Conservation (phyloP, 108 stramenopile genomes). For the Bacterosira constricta region DNA sequence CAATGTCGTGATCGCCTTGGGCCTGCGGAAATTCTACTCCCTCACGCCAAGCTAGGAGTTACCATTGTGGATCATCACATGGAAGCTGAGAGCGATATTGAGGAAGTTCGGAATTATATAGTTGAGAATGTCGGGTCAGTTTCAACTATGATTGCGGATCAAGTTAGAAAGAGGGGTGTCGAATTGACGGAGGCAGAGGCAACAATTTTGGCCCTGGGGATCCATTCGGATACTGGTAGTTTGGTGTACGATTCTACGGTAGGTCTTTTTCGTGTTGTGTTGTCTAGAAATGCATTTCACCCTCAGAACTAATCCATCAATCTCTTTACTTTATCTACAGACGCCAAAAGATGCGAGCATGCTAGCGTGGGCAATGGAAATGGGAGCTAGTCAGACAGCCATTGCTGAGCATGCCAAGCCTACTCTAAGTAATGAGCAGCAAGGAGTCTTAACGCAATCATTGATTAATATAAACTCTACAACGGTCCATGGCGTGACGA, state of each 20-base stretch:
- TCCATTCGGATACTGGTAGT: conserved; percentile 94
- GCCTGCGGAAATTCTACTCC: conserved; percentile 78
- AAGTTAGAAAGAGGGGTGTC: conserved; percentile 61
- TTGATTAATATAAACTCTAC: conserved; percentile 81
- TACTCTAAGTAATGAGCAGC: conserved; percentile 81
- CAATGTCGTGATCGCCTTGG: conserved; percentile 88
- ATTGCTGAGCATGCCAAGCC: conserved; percentile 91
- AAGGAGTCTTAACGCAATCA: conserved; percentile 85
- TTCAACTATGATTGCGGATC: conserved; percentile 87
- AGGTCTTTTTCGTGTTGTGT: not conserved
- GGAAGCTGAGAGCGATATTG: conserved; percentile 87
- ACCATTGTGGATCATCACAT: conserved; percentile 94
- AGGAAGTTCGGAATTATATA: conserved; percentile 75
- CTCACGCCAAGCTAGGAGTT: conserved; percentile 72
- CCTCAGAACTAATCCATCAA: not conserved
- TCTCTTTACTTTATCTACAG: not conserved
- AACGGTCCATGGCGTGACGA: conserved; percentile 80
- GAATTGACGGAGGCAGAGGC: conserved; percentile 85
- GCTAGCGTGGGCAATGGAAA: conserved; percentile 90
- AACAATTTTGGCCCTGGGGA: conserved; percentile 90
- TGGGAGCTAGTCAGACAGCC: conserved; percentile 91
- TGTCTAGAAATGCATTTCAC: not conserved
- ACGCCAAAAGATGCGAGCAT: conserved; percentile 90
- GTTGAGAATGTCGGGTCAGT: conserved; percentile 90
- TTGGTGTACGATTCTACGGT: conserved; percentile 90